Evolutionary conservation across 768 basidiomycete genomes (phyloP).

Genomic region (Panus rudis): DNA sequence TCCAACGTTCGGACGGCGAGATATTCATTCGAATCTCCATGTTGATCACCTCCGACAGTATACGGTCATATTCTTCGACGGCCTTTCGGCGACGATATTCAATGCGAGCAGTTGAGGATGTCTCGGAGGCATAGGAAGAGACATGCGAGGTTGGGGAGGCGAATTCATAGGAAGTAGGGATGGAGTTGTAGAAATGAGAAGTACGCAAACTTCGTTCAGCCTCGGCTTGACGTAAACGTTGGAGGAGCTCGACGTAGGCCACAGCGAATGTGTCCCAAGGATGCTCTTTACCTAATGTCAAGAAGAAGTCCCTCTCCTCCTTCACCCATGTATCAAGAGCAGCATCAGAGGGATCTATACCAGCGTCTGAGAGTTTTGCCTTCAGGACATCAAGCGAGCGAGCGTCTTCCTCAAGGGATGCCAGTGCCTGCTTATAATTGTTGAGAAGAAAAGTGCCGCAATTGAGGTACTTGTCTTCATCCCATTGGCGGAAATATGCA

Average conservation of each 20-base stretch:
- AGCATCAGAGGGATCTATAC: no score
- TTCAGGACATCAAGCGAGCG: constrained; percentile 11
- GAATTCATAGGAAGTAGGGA: no score
- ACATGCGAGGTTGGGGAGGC: no score
- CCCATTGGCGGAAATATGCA: constrained; percentile 11
- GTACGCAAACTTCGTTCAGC: no score
- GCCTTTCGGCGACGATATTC: no score
- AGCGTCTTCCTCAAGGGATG: constrained; percentile 15
- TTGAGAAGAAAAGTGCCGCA: constrained; percentile 19
- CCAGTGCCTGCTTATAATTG: constrained; percentile 26
- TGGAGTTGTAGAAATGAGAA: no score
- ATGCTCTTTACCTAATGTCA: constrained; percentile 20
- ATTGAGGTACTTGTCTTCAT: constrained; percentile 20
- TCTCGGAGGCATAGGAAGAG: no score
- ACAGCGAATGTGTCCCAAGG: constrained; percentile 22
- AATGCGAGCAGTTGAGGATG: no score
- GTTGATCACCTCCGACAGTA: no score
- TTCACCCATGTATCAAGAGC: constrained; percentile 17
- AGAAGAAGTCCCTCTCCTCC: constrained; percentile 23
- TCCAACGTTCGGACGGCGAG: constrained; percentile 22
- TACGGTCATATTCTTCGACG: no score
- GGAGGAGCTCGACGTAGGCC: constrained; percentile 27
- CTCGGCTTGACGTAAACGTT: no score
- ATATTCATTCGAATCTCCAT: constrained; percentile 20
- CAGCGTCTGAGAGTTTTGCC: constrained; percentile 8